Percentiles rank a stretch among this genome's conserved stretches.
Evolutionary conservation across 768 basidiomycete species (phyloP).

Genomic region (Pulveroboletus frians): DNA sequence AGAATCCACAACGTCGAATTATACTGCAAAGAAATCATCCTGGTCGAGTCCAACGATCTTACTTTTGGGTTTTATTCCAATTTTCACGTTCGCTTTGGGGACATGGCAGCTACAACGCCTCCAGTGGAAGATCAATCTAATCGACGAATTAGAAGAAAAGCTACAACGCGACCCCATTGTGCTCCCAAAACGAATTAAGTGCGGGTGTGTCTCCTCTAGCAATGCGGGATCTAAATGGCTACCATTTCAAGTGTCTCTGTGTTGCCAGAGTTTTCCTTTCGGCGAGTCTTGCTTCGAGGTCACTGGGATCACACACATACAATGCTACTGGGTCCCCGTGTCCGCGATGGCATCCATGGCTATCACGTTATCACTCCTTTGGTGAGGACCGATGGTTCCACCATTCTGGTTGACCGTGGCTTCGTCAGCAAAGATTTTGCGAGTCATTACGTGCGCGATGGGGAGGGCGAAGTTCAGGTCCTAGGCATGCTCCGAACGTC

Average conservation of each 20-base stretch:
- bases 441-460: slow-evolving; percentile 32
- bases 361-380: slow-evolving; percentile 88
- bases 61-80: slow-evolving; percentile 77
- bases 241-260: slow-evolving; percentile 50
- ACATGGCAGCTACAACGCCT: slow-evolving; percentile 92
- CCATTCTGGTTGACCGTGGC: slow-evolving; percentile 88
- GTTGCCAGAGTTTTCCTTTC: slow-evolving; percentile 84
- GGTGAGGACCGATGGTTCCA: slow-evolving; percentile 70
- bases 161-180: slow-evolving; percentile 70
- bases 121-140: slow-evolving; percentile 91
- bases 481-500: slow-evolving; percentile 84
- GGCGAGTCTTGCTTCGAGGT: slow-evolving; percentile 77
- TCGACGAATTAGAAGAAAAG: slow-evolving; percentile 91
- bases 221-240: slow-evolving; percentile 16
- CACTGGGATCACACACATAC: slow-evolving; percentile 73
- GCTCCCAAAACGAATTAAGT: slow-evolving; percentile 88
- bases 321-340: slow-evolving; percentile 80
- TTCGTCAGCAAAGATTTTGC: slow-evolving; percentile 67
- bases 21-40: slow-evolving; percentile 54
- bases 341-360: slow-evolving; percentile 84
- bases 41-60: slow-evolving; percentile 68
- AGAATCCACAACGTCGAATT: slow-evolving; percentile 37
- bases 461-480: slow-evolving; percentile 60
- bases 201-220: slow-evolving; percentile 27
- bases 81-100: slow-evolving; percentile 87